phyloP scores from a whole-genome alignment of 257 asterid species.

The Gynochthodes officinalis region DNA sequence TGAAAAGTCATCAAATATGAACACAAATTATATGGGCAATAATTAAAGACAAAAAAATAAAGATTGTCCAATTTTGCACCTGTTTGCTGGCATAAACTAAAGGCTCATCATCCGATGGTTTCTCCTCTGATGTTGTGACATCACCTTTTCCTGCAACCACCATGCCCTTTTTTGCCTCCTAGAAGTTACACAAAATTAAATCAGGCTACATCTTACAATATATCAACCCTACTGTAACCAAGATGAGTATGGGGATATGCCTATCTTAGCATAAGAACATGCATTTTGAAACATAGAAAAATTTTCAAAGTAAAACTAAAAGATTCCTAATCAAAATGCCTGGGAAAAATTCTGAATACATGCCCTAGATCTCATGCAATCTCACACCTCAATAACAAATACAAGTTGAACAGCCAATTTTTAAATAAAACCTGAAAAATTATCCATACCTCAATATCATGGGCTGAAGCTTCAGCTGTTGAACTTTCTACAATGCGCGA shows the following conservation, averaged over 20 bases:
- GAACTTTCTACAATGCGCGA: constrained; percentile 43
- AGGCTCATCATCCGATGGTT: constrained; percentile 64
- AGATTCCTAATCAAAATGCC: background rate
- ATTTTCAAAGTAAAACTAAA: background rate
- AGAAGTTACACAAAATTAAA: constrained; percentile 3
- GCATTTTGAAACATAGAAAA: background rate
- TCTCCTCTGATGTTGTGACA: constrained; percentile 55
- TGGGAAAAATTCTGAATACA: background rate
- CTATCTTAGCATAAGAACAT: background rate
- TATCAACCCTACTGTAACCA: background rate
- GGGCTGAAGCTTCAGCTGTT: constrained; percentile 50
- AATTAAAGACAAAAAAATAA: constrained; percentile 5
- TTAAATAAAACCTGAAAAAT: constrained; percentile 19
- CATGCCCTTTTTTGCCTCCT: constrained; percentile 67
- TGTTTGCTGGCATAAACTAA: constrained; percentile 74
- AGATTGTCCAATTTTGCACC: constrained; percentile 44
- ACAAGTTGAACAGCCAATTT: constrained; percentile 16
- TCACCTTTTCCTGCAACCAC: constrained; percentile 50
- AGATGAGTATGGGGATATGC: background rate
- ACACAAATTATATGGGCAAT: background rate
- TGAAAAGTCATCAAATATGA: background rate
- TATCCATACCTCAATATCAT: constrained; percentile 61
- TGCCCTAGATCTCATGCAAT: background rate
- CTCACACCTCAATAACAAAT: background rate
- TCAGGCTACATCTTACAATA: background rate